Conservation (phyloP, 73 alveolate genomes). For the Tetrahymena malaccensis region DNA sequence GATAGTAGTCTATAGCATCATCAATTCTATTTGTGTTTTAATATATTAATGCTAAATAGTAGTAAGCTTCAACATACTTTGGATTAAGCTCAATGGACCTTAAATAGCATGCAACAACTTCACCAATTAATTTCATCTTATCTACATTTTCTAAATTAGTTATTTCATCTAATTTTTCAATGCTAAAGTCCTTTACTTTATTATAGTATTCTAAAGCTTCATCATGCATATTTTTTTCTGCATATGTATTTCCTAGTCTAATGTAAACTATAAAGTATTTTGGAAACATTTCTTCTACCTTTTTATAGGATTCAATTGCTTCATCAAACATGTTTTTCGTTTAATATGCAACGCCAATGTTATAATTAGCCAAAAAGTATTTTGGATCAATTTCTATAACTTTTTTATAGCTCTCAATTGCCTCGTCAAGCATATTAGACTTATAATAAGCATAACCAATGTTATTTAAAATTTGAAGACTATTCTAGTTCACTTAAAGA, state of each 20-base stretch:
- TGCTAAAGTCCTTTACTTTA: neutral
- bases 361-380: neutral
- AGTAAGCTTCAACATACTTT: neutral
- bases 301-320: neutral
- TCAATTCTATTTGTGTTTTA: neutral
- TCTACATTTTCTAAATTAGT: neutral
- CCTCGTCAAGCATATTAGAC: neutral
- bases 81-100: neutral
- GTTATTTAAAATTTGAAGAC: no score
- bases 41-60: neutral
- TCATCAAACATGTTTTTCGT: neutral
- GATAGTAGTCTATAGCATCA: neutral
- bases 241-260: neutral
- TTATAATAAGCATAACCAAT: neutral
- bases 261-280: neutral
- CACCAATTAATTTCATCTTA: neutral
- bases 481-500: neutral
- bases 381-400: neutral
- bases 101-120: neutral
- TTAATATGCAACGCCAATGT: neutral
- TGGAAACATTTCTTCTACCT: neutral
- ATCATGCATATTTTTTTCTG: neutral
- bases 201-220: neutral
- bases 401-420: neutral
- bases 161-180: neutral